Evolutionary conservation across 1,284 basidiomycete species (phyloP), one percentile per base, ranked within the genome.

Genomic region (Porodaedalea pini): DNA sequence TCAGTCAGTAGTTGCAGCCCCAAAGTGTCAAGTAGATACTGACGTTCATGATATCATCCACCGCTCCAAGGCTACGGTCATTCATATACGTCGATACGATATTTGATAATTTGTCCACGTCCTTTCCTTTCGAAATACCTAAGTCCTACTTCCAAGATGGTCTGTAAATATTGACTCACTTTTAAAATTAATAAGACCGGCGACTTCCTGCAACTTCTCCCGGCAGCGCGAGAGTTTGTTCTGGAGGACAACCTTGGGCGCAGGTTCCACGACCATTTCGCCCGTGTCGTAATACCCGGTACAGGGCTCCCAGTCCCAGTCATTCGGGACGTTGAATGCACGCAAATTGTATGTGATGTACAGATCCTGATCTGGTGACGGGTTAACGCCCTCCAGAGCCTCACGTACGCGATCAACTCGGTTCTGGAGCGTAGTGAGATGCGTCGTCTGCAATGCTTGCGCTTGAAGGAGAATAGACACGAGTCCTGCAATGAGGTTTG

Each of bases 271-370:
- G 63, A 74, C 85, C 69, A 90, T 79, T 7, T 78, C 80, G 36
- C 73, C 75, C 45, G 81, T 87, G 65, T 92, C 90, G 67, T 92
- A 90, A 64, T 88, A 82, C 57, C 72, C 79, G 3, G 78, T 62
- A 63, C 85, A 90, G n/a, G 89, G 86, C 65, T 92, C 89, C 65
- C 91, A 92, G 45, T 62, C 69, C 83, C 82, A 89, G 66, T 90
- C 83, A 21, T 63, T 64, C 17, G 90, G 88, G 11, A 78, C 69
- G 32, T 69, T 75, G 67, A 90, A 92, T 2, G 82, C 75, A 32
- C 86, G 76, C 51, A 82, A 69, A 63, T 92, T 92, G 65, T 86
- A 76, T 59, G 86, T 77, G 40, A 90, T 79, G 71, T 87, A 92
- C 19, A 90, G 70, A 56, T 73, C 74, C 67, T 90, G 86, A 63